Evolutionary conservation across 345 rosid species (phyloP).

Genomic region (Chamaenerion angustifolium): DNA sequence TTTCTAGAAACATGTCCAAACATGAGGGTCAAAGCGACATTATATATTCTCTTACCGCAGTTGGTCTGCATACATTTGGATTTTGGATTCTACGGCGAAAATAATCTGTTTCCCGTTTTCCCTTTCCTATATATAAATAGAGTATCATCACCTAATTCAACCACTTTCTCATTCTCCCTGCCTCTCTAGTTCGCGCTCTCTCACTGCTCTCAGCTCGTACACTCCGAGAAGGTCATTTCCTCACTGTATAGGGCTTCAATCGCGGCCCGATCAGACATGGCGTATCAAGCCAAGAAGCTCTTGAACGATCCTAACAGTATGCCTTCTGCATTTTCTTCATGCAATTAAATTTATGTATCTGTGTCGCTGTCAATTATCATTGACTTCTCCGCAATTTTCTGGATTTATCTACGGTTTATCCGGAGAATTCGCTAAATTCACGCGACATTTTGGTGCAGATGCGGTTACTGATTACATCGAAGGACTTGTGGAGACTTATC

Average conservation of each 20-base stretch:
- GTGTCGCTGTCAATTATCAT: background rate
- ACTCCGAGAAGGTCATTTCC: background rate
- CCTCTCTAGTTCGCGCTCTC: too few species aligned
- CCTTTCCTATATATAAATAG: too few species aligned
- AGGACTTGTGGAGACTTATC: constrained; percentile 86
- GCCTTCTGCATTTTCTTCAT: constrained; percentile 13
- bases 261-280: constrained; percentile 29
- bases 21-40: too few species aligned
- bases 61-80: too few species aligned
- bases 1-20: too few species aligned
- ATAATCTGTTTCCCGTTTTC: too few species aligned
- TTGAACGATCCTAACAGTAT: constrained; percentile 74
- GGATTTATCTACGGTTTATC: background rate
- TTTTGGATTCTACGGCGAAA: too few species aligned
- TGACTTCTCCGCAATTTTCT: background rate
- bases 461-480: constrained; percentile 93
- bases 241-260: constrained; percentile 9
- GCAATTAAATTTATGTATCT: background rate
- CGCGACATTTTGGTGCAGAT: constrained; percentile 22
- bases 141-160: too few species aligned
- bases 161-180: too few species aligned
- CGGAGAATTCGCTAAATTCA: background rate
- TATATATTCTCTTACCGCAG: too few species aligned
- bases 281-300: constrained; percentile 73
- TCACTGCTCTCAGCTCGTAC: too few species aligned